Conservation (phyloP, 352 stramenopile species). For the Lagenidium giganteum region DNA sequence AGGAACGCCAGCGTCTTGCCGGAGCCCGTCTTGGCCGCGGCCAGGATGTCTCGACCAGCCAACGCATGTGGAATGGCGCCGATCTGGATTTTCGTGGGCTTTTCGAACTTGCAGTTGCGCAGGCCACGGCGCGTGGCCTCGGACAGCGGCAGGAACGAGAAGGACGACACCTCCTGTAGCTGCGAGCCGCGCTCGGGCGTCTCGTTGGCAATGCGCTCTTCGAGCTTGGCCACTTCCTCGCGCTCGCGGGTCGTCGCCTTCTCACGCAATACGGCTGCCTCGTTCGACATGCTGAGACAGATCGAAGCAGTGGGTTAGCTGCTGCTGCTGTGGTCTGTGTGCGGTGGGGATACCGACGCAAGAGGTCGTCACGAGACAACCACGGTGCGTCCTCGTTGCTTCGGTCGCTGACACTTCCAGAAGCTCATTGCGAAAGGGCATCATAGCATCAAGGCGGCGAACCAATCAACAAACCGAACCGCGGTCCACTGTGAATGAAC, state of each 20-base stretch:
- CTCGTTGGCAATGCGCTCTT: constrained; percentile 47
- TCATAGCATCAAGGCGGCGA: no score
- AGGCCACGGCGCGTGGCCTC: constrained; percentile 55
- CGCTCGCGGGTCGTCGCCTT: constrained; percentile 47
- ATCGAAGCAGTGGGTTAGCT: no score
- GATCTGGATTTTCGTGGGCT: constrained; percentile 83
- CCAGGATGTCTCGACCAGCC: constrained; percentile 82
- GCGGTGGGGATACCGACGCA: no score
- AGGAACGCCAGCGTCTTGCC: constrained; percentile 92
- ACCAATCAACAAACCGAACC: no score
- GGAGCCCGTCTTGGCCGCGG: constrained; percentile 87
- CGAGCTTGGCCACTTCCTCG: constrained; percentile 45
- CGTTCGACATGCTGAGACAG: no score
- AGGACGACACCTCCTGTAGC: constrained; percentile 45
- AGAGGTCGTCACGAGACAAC: no score
- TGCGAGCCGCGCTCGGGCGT: constrained; percentile 64
- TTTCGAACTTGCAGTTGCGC: constrained; percentile 57
- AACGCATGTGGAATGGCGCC: constrained; percentile 81
- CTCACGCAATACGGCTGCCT: no score
- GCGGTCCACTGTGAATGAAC: no score
- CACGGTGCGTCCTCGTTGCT: no score
- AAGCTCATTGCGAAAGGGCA: no score
- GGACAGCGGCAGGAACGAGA: constrained; percentile 74
- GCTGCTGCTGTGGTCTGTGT: no score
- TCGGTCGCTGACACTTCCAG: no score